Evolutionary conservation across 768 basidiomycete genomes (phyloP), one percentile per base, ranked within the genome.

Genomic region (Hericium coralloides): DNA sequence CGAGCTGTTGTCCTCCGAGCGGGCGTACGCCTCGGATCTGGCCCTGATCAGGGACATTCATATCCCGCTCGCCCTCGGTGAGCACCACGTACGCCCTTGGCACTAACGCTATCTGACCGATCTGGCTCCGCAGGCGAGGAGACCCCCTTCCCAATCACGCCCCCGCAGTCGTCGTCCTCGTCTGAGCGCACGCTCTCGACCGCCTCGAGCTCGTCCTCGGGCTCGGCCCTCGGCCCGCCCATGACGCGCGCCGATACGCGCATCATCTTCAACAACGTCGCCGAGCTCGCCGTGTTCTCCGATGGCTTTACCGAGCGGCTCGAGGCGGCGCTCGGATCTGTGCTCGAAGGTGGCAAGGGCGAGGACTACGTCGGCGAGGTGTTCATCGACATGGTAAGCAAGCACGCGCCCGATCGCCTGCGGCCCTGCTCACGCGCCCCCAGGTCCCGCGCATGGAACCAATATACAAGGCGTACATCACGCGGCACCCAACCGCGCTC

Each of bases 1-100:
- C 52, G 91, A 93, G 61, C 70, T 93, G 25, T 76, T 92, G 48
- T 81, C 85, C 12, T 88, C 87, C 20, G 90, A 93, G 65, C 76
- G 87, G 25, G 85, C 87, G 1, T 92, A 92, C 69, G 85, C 90
- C 12, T 83, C 83, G n/a, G 91, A 92, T 74, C 75, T 93, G 25
- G 85, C 84, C 15, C 74, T 92, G 55, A 82, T 92, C 60, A 77
- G 84, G 54, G 84, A 88, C 59, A 78, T 92, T 23, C 85, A 92
- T 63, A 83, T 92, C 41, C 89, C 89, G 6, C 70, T 90, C 53
- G 90, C 89, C 49, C 73, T 86, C 64, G 89, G 90, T 81, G 71
- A 60, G 52, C 54, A 79, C n/a, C n/a, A n/a, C n/a, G 76, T 41
- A 26, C 47, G 31, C 12, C 55, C 55, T 60, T n/a, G 17, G n/a